Evolutionary conservation across 768 basidiomycete genomes (phyloP).

Genomic region (Hericium alpestre): DNA sequence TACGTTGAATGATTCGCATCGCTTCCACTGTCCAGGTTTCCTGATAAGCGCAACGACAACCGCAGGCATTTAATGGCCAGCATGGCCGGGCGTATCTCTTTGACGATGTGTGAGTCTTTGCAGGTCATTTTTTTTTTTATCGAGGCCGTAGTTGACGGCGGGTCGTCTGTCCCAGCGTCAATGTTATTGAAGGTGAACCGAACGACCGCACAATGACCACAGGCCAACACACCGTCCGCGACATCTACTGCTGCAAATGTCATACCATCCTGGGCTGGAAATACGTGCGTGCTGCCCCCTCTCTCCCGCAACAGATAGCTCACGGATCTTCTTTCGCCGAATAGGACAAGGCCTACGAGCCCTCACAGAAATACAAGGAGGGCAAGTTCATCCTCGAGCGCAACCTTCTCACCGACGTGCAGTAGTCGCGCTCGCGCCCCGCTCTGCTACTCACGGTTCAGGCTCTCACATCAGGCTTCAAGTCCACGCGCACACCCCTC

Average conservation of each 20-base stretch:
- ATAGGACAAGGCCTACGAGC: constrained; percentile 87
- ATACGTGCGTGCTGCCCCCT: constrained; percentile 57
- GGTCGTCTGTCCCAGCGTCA: constrained; percentile 49
- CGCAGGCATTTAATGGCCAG: constrained; percentile 91
- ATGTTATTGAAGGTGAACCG: constrained; percentile 81
- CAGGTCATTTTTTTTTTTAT: not conserved
- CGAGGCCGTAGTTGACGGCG: constrained; percentile 6
- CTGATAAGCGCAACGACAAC: not conserved
- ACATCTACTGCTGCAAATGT: constrained; percentile 92
- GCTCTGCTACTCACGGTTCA: constrained; percentile 5
- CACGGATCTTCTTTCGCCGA: constrained; percentile 1
- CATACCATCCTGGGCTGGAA: constrained; percentile 87
- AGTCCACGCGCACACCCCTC: constrained; percentile 2
- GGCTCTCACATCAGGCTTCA: constrained; percentile 5
- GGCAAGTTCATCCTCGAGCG: constrained; percentile 97
- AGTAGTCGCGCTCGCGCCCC: constrained; percentile 30
- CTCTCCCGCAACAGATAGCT: constrained; percentile 1
- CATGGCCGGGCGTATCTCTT: constrained; percentile 94
- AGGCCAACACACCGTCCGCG: constrained; percentile 90
- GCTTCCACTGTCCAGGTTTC: too few species aligned
- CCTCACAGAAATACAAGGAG: constrained; percentile 94
- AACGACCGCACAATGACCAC: constrained; percentile 95
- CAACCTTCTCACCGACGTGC: constrained; percentile 78
- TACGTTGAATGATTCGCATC: constrained; percentile 23
- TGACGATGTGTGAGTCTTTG: constrained; percentile 69